Conservation (phyloP, 2,329 filamentous ascomycete genomes). For the Cadophora gregata region DNA sequence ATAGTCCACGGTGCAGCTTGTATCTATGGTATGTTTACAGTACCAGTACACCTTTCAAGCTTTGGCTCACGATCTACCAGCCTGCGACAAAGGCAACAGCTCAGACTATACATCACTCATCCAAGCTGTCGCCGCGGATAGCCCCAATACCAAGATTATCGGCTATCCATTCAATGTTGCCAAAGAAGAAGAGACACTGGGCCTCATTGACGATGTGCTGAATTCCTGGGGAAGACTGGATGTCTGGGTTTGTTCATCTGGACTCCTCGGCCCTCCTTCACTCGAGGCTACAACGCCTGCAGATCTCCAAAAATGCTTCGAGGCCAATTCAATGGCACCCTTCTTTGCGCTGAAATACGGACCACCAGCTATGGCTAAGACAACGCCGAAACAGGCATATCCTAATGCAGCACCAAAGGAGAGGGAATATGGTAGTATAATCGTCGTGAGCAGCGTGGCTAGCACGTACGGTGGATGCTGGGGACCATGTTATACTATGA, state of each 20-base stretch:
- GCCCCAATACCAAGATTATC: slow-evolving; percentile 65
- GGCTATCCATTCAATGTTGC: slow-evolving; percentile 64
- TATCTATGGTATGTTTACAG: slow-evolving; percentile 56
- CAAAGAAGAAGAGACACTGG: slow-evolving; percentile 64
- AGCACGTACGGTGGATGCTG: slow-evolving; percentile 62
- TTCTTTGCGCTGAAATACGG: slow-evolving; percentile 71
- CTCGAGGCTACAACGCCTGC: slow-evolving; percentile 61
- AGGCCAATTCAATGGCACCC: slow-evolving; percentile 64
- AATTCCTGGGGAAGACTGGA: slow-evolving; percentile 65
- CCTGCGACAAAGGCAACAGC: slow-evolving; percentile 55
- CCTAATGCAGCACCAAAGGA: slow-evolving; percentile 66
- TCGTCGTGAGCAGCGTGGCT: slow-evolving; percentile 65
- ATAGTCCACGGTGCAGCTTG: slow-evolving; percentile 67
- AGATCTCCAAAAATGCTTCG: slow-evolving; percentile 63
- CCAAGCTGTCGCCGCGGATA: slow-evolving; percentile 49
- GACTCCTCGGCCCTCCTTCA: slow-evolving; percentile 61
- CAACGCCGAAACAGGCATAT: slow-evolving; percentile 59
- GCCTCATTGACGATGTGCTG: slow-evolving; percentile 66
- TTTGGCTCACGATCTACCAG: slow-evolving; percentile 42
- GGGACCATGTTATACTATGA: slow-evolving; percentile 67
- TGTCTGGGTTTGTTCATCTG: slow-evolving; percentile 64
- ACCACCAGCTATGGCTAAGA: slow-evolving; percentile 67
- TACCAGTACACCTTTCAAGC: not conserved
- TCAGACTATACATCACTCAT: slow-evolving; percentile 50
- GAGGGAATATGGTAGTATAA: slow-evolving; percentile 64